These are phyloP conservation scores for Dioscorea alata DNA, from an alignment of 106 monocot species.

Conservation along the genomic window DNA sequence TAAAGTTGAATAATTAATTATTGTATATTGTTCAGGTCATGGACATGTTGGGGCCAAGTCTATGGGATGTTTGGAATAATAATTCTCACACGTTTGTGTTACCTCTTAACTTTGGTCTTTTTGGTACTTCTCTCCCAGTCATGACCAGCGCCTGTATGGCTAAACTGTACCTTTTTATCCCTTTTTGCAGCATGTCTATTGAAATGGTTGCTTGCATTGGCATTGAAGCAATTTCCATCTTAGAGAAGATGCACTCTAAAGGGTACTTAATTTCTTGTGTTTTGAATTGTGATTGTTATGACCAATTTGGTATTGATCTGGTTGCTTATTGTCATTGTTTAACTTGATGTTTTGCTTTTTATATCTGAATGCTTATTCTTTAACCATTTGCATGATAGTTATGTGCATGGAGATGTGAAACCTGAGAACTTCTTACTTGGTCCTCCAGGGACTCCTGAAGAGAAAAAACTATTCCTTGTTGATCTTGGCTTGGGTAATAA, in stretches of 20 bases:
- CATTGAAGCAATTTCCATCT: slow-evolving; percentile 72
- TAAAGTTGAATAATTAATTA: too few relatives aligned
- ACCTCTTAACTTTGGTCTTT: neutral
- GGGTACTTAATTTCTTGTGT: slow-evolving; percentile 25
- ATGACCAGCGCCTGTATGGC: neutral
- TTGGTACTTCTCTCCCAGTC: neutral
- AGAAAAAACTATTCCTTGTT: slow-evolving; percentile 91
- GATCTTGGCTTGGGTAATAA: slow-evolving; percentile 90
- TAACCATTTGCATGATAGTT: slow-evolving; percentile 30
- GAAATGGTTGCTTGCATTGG: slow-evolving; percentile 82
- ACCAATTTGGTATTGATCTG: neutral
- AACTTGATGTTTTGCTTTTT: neutral
- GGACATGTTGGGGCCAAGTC: slow-evolving; percentile 90
- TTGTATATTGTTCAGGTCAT: slow-evolving; percentile 48
- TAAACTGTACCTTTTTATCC: neutral
- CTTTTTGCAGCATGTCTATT: slow-evolving; percentile 46
- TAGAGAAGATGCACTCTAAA: slow-evolving; percentile 79
- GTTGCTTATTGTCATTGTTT: neutral
- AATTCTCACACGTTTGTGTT: slow-evolving; percentile 57
- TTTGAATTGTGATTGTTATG: neutral
- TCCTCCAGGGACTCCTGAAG: slow-evolving; percentile 70
- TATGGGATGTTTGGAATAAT: slow-evolving; percentile 90
- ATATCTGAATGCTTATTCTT: neutral
- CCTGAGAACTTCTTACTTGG: slow-evolving; percentile 97
- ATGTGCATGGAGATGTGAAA: slow-evolving; percentile 98